Conservation (phyloP, 148 eudicot genomes). For the Silene latifolia region DNA sequence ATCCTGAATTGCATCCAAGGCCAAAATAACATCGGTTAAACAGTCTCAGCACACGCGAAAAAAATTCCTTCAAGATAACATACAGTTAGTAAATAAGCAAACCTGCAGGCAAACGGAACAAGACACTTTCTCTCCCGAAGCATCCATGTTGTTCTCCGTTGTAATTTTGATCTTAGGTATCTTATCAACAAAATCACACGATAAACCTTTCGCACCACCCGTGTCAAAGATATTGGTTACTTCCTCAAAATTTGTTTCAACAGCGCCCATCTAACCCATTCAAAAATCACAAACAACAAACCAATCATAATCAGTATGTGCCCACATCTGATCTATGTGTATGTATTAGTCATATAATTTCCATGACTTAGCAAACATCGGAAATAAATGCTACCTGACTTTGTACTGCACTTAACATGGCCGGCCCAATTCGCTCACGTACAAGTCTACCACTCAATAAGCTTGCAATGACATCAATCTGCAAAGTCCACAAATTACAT, state of each 20-base stretch:
- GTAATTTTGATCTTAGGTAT: conserved; percentile 85
- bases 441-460: conserved; percentile 95
- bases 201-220: conserved; percentile 72
- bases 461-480: conserved; percentile 97
- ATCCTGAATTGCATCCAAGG: conserved; percentile 44
- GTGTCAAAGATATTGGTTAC: conserved; percentile 72
- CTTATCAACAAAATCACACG: conserved; percentile 75
- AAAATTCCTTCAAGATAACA: background rate
- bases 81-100: background rate
- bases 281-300: background rate
- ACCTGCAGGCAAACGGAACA: conserved; percentile 99
- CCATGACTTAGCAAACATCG: background rate
- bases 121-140: conserved; percentile 75
- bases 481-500: conserved; percentile 19
- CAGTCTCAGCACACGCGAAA: background rate
- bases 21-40: background rate
- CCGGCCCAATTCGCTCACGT: conserved; percentile 94
- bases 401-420: conserved; percentile 97
- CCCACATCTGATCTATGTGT: background rate
- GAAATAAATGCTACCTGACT: conserved; percentile 62
- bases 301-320: conserved; percentile 8
- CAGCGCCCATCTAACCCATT: conserved; percentile 82
- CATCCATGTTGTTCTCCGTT: conserved; percentile 52
- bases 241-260: conserved; percentile 72
- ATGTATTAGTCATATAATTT: no score